Conservation (phyloP, 345 rosid species). For the Salix purpurea region DNA sequence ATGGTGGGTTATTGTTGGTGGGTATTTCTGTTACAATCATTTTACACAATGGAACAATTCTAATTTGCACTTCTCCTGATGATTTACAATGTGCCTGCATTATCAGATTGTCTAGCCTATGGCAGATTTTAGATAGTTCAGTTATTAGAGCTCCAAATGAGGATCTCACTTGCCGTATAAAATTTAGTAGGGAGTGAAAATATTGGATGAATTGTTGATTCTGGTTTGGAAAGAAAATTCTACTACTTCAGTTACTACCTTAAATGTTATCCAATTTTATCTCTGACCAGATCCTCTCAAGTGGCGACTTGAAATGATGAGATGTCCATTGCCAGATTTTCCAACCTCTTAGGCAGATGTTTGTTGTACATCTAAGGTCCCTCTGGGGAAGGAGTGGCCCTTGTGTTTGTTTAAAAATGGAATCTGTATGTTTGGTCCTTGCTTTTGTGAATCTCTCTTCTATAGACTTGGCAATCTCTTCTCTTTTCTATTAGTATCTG, state of each 20-base stretch:
- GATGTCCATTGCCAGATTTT: not conserved
- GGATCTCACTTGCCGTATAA: not conserved
- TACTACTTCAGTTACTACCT: not conserved
- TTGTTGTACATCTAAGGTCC: not conserved
- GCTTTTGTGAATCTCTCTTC: not conserved
- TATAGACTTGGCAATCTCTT: not conserved
- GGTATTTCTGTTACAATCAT: not conserved
- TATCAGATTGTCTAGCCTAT: conserved; percentile 1
- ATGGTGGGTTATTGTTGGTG: not conserved
- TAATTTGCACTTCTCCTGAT: not conserved
- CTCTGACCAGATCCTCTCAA: not conserved
- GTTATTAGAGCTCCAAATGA: not conserved
- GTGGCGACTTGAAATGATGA: not conserved
- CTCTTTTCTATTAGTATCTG: not conserved
- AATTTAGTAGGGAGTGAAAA: not conserved
- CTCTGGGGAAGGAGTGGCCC: not conserved
- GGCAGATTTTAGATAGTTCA: not conserved
- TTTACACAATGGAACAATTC: not conserved
- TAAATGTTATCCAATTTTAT: not conserved
- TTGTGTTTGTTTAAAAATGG: not conserved
- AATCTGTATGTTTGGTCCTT: not conserved
- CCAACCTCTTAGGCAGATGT: not conserved
- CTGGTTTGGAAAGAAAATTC: not conserved
- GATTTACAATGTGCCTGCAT: not conserved
- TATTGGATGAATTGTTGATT: not conserved